A percentile compares a stretch with the other conserved stretches of the same genome.
These are phyloP conservation scores for Claviceps pazoutovae DNA, from an alignment of 2,329 filamentous ascomycete genomes.

Conservation along the genomic window DNA sequence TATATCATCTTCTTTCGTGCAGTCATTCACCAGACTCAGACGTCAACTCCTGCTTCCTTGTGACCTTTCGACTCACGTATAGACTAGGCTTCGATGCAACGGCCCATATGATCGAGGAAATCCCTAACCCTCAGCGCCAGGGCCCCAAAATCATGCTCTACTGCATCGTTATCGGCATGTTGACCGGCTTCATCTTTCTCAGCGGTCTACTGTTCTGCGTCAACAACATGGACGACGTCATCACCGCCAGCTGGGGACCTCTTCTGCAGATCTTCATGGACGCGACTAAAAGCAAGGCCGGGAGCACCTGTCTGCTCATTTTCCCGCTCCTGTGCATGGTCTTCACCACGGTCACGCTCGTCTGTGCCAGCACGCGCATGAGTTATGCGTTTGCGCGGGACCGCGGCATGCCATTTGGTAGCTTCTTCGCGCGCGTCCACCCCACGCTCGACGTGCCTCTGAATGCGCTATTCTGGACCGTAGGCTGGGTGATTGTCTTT, in stretches of 20 bases:
- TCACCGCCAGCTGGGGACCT: slow-evolving; percentile 40
- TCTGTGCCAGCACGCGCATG: slow-evolving; percentile 54
- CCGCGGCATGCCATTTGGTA: slow-evolving; percentile 40
- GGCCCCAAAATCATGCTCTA: slow-evolving; percentile 55
- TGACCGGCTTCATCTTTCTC: slow-evolving; percentile 50
- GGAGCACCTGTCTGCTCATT: slow-evolving; percentile 50
- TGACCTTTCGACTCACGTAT: background rate
- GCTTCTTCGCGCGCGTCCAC: slow-evolving; percentile 47
- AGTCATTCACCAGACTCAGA: too few species aligned
- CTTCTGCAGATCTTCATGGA: slow-evolving; percentile 51
- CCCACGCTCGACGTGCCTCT: slow-evolving; percentile 48
- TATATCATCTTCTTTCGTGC: background rate
- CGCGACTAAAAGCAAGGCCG: slow-evolving; percentile 47
- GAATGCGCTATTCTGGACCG: slow-evolving; percentile 50
- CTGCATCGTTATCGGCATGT: slow-evolving; percentile 48
- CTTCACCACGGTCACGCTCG: slow-evolving; percentile 49
- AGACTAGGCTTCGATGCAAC: slow-evolving; percentile 30
- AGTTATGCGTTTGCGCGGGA: slow-evolving; percentile 53
- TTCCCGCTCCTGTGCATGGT: slow-evolving; percentile 52
- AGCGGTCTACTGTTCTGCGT: slow-evolving; percentile 50
- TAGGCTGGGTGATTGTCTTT: slow-evolving; percentile 49
- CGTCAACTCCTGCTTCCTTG: background rate
- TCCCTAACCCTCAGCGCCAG: slow-evolving; percentile 40
- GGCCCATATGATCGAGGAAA: slow-evolving; percentile 42
- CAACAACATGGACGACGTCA: slow-evolving; percentile 42